Evolutionary conservation across 2,329 filamentous ascomycete genomes (phyloP).

Genomic region (Emmonsia crescens): DNA sequence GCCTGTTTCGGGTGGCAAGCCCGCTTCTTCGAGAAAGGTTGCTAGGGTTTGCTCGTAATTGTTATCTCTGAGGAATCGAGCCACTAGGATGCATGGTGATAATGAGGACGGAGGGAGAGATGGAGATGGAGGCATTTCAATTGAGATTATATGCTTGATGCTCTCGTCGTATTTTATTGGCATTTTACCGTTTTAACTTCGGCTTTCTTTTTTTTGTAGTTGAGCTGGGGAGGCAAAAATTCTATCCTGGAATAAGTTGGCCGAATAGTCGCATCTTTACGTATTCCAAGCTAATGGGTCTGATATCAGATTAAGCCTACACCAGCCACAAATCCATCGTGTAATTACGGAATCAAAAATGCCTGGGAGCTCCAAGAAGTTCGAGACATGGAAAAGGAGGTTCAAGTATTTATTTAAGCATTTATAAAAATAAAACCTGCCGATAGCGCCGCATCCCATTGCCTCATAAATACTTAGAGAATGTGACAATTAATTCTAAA

Average conservation of each 20-base stretch:
- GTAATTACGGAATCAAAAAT: not conserved
- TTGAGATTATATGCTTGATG: too few species aligned
- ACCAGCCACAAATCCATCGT: not conserved
- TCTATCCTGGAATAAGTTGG: too few species aligned
- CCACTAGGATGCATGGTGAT: conserved; percentile 28
- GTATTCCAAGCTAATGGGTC: too few species aligned
- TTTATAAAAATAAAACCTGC: not conserved
- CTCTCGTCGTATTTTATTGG: not conserved
- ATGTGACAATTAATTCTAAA: not conserved
- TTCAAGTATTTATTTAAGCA: too few species aligned
- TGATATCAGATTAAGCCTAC: not conserved
- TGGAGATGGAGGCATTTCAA: not conserved
- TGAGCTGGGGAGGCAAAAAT: not conserved
- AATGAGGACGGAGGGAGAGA: not conserved
- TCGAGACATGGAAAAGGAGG: not conserved
- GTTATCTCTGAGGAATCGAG: conserved; percentile 34
- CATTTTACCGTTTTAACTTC: not conserved
- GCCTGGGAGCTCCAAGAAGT: too few species aligned
- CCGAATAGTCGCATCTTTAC: too few species aligned
- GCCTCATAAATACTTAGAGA: not conserved
- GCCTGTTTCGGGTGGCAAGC: conserved; percentile 42
- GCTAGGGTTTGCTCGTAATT: conserved; percentile 42
- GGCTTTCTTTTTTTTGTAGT: not conserved
- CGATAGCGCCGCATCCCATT: not conserved
- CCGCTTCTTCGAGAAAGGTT: conserved; percentile 48